Base-by-base conservation (phyloP, 1,139 yeast genomes). In the Candida sp. region DNA sequence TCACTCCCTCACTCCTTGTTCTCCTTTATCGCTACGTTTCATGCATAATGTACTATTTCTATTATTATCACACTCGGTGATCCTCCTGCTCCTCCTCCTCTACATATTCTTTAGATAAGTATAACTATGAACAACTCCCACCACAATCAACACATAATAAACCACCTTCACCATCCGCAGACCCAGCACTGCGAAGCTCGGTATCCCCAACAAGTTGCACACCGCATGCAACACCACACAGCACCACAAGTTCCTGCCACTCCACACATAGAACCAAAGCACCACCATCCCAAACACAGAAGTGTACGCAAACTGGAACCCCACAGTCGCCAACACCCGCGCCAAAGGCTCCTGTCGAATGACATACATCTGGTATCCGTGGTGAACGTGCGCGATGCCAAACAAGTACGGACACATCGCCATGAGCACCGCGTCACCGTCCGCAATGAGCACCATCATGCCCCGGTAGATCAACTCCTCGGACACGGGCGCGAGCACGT, bases 311-410 rank as follows among this genome's bases (percentile, higher is more conserved):
- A 87, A 69, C 63, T 94, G 99, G 55, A 88, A 78, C 0, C 68
- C 37, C 2, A 84, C 74, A 8, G 73, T 67, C 12, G 80, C 44
- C 0, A 80, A 42, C 5, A 84, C 76, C n/a, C 68, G 62, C 1
- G 58, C 44, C 2, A 69, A 5, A 0, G 73, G 51, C 25, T 34
- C 28, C 52, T 63, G 5, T 64, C 72, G 28, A 41, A 51, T 53
- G 7, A 66, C 60, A 54, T 73, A 75, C 49, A 83, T 61, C 53
- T 85, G 90, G 58, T 77, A 78, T 1, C 86, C 96, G 67, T 94
- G 98, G 65, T 94, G 97, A 17, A 89, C 53, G 68, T 94, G 99
- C 0, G 98, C 98, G n/a, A 90, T 63, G 1, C 97, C 97, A 72
- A 94, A 94, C 56, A 86, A 79, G 23, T 86, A 62, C 0, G 98